Percentiles rank a stretch among this genome's conserved stretches.
Conservation (phyloP, 2,329 filamentous ascomycete species). For the Fusarium sp. region DNA sequence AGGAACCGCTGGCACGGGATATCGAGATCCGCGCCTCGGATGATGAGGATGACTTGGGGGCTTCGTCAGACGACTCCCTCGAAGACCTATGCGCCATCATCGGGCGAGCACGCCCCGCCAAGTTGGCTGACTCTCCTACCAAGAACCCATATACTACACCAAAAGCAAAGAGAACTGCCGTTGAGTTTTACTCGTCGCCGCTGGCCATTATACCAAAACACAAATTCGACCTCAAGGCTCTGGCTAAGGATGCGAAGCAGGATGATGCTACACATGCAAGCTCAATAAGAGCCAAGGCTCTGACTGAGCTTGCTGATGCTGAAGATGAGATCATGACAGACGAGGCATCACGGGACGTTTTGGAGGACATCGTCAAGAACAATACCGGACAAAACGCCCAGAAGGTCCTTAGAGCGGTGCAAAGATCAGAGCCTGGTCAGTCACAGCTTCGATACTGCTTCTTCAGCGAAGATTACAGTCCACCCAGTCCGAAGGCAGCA, state of each 20-base stretch:
- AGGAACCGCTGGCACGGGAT: slow-evolving; percentile 56
- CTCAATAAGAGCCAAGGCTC: slow-evolving; percentile 57
- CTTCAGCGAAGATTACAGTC: slow-evolving; percentile 55
- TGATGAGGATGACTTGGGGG: slow-evolving; percentile 72
- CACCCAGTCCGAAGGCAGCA: slow-evolving; percentile 40
- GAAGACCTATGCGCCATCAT: slow-evolving; percentile 59
- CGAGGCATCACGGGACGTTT: slow-evolving; percentile 38
- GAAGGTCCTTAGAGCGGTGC: slow-evolving; percentile 61
- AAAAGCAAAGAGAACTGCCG: slow-evolving; percentile 59
- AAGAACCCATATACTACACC: slow-evolving; percentile 55
- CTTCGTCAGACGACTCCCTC: slow-evolving; percentile 68
- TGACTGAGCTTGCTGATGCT: slow-evolving; percentile 39
- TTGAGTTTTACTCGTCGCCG: slow-evolving; percentile 58
- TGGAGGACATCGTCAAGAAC: slow-evolving; percentile 49
- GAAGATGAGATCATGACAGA: slow-evolving; percentile 2
- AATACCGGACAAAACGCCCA: slow-evolving; percentile 58
- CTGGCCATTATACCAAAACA: slow-evolving; percentile 65
- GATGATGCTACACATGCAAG: slow-evolving; percentile 71
- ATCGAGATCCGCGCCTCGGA: slow-evolving; percentile 77
- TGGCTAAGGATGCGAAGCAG: slow-evolving; percentile 69
- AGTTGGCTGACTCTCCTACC: slow-evolving; percentile 25
- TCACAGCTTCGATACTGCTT: slow-evolving; percentile 60
- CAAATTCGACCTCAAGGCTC: slow-evolving; percentile 72
- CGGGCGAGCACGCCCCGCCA: slow-evolving; percentile 40
- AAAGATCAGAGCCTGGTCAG: slow-evolving; percentile 59